Evolutionary conservation across 1,139 yeast species (phyloP).

Genomic region (Debaryomycetaceae sp.): DNA sequence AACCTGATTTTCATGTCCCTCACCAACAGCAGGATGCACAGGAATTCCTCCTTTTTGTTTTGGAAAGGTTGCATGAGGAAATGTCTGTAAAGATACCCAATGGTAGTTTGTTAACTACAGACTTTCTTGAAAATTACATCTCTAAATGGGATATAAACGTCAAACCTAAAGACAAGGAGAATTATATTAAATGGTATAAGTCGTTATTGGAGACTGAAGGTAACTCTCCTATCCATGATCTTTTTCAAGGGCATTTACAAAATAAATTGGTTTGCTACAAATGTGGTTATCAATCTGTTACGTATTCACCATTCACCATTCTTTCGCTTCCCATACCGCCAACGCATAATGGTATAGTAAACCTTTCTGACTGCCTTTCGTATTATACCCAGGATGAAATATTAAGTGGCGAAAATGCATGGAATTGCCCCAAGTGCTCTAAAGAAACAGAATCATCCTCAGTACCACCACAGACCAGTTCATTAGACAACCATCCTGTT

Average conservation of each 20-base stretch:
- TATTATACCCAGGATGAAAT: slow-evolving; percentile 68
- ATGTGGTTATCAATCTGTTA: slow-evolving; percentile 59
- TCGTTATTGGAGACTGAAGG: slow-evolving; percentile 54
- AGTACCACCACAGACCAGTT: slow-evolving; percentile 4
- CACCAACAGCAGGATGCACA: slow-evolving; percentile 78
- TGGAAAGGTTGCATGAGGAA: slow-evolving; percentile 72
- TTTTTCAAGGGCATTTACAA: slow-evolving; percentile 68
- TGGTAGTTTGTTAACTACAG: slow-evolving; percentile 8
- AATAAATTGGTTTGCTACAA: slow-evolving; percentile 59
- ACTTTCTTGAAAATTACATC: slow-evolving; percentile 21
- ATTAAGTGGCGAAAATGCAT: slow-evolving; percentile 68
- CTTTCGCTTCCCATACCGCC: slow-evolving; percentile 67
- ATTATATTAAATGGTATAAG: slow-evolving; percentile 59
- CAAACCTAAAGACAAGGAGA: slow-evolving; percentile 35
- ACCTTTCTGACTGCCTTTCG: slow-evolving; percentile 60
- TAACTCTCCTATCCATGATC: slow-evolving; percentile 59
- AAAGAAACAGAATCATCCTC: slow-evolving; percentile 16
- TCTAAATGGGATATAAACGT: slow-evolving; percentile 33
- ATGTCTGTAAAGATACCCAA: slow-evolving; percentile 27
- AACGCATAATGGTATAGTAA: slow-evolving; percentile 26
- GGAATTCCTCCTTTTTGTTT: slow-evolving; percentile 62
- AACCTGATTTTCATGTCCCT: slow-evolving; percentile 68
- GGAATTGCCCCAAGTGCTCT: slow-evolving; percentile 74
- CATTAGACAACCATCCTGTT: slow-evolving; percentile 38
- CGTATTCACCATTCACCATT: slow-evolving; percentile 59